Evolutionary conservation across 306 rosid species (phyloP).

Genomic region (Sophora flavescens): DNA sequence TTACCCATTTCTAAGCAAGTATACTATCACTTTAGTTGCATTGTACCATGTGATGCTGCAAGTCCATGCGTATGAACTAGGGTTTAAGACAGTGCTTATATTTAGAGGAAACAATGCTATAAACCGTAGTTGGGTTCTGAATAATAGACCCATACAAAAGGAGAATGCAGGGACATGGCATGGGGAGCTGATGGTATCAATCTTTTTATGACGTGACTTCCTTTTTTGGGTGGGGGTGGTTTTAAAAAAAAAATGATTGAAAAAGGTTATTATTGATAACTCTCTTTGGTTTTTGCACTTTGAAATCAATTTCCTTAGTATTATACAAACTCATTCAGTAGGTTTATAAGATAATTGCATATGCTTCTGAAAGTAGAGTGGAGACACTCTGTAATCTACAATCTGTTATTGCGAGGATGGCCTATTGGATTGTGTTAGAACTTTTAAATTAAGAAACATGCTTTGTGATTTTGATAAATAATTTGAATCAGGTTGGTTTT

Average conservation of each 20-base stretch:
- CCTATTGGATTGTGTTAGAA: neutral
- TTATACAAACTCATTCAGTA: slow-evolving; percentile 6
- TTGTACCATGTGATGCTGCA: slow-evolving; percentile 11
- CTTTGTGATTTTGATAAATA: slow-evolving; percentile 12
- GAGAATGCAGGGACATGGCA: neutral
- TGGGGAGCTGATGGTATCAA: neutral
- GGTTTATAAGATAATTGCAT: slow-evolving; percentile 12
- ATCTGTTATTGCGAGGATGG: slow-evolving; percentile 22
- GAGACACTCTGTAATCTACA: neutral
- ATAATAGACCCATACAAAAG: neutral
- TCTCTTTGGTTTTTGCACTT: neutral
- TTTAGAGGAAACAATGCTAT: slow-evolving; percentile 24
- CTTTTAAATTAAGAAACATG: slow-evolving; percentile 6
- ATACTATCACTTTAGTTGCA: slow-evolving; percentile 13
- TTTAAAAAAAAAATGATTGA: neutral
- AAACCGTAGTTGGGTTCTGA: too few species aligned
- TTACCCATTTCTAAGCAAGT: slow-evolving; percentile 17
- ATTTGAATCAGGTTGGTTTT: slow-evolving; percentile 4
- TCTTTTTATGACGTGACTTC: neutral
- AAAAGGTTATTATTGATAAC: slow-evolving; percentile 5
- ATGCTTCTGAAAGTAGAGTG: slow-evolving; percentile 15
- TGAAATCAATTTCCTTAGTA: neutral
- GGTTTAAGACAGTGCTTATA: neutral
- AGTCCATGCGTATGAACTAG: neutral
- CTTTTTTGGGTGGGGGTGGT: neutral